These are phyloP conservation scores for Vitis riparia DNA, from an alignment of 164 flowering plant species.

Conservation along the genomic window DNA sequence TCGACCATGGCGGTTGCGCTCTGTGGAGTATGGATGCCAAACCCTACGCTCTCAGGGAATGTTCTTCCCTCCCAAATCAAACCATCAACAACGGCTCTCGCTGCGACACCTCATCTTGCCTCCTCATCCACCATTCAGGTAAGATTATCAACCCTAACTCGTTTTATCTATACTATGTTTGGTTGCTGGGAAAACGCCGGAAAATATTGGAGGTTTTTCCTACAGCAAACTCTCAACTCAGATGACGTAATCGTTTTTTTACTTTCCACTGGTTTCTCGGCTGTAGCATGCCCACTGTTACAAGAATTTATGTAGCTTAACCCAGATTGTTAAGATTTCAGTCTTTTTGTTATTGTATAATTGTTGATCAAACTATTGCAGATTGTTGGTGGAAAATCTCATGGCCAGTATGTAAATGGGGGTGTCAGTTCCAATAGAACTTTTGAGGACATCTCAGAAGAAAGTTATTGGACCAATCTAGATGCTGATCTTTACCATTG, in stretches of 20 bases:
- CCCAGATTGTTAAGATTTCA: not conserved
- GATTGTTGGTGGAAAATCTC: conserved; percentile 62
- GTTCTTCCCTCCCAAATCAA: not conserved
- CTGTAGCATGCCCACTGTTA: too few relatives aligned
- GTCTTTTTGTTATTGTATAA: not conserved
- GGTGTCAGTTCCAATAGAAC: conserved; percentile 6
- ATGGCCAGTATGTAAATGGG: conserved; percentile 31
- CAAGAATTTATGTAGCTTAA: not conserved
- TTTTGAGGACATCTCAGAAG: conserved; percentile 25
- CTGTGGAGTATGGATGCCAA: too few relatives aligned
- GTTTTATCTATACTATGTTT: not conserved
- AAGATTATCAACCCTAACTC: not conserved
- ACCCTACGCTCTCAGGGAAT: too few relatives aligned
- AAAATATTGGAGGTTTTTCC: too few relatives aligned
- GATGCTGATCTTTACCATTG: conserved; percentile 79
- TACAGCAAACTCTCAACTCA: too few relatives aligned
- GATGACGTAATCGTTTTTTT: too few relatives aligned
- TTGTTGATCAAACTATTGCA: conserved; percentile 24
- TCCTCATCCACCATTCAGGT: conserved; percentile 35
- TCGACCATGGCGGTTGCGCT: too few relatives aligned
- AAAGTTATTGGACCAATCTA: conserved; percentile 62
- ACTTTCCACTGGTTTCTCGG: too few relatives aligned
- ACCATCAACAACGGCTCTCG: conserved; percentile 9
- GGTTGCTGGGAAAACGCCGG: too few relatives aligned
- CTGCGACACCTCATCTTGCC: conserved; percentile 21